phyloP scores from a whole-genome alignment of 495 filamentous ascomycete genomes.

The Beverwykella pulmonaria region DNA sequence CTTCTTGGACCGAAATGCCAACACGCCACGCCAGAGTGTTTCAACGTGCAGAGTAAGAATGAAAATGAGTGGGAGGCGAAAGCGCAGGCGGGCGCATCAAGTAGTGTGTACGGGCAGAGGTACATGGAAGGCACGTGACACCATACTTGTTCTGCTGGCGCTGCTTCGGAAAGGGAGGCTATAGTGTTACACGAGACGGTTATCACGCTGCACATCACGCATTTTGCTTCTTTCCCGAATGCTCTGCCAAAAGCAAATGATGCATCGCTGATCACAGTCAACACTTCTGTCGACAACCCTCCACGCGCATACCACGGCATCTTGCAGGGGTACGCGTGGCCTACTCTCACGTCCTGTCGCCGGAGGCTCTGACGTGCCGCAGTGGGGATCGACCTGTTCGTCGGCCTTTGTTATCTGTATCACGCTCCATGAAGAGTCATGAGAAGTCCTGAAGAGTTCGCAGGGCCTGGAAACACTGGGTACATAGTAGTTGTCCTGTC shows the following conservation, averaged over 20 bases:
- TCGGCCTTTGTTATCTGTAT: no score
- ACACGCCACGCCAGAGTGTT: neutral
- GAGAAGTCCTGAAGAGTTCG: no score
- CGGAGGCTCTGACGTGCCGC: neutral
- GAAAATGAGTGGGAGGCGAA: neutral
- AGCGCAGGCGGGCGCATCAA: neutral
- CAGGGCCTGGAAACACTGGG: no score
- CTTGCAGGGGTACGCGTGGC: neutral
- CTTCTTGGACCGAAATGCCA: neutral
- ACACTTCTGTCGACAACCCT: neutral
- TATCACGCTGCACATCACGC: neutral
- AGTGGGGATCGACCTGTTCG: neutral
- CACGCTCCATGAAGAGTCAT: no score
- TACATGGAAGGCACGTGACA: neutral
- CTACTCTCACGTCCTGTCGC: neutral
- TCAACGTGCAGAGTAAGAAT: neutral
- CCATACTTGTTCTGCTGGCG: neutral
- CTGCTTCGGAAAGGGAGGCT: neutral
- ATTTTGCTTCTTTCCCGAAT: neutral
- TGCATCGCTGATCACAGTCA: no score
- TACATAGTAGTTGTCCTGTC: no score
- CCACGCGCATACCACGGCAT: neutral
- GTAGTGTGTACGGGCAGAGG: neutral
- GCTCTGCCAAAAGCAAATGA: no score
- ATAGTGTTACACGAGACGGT: neutral